Conservation (phyloP, 495 filamentous ascomycete species). For the Xylaria nigripes region DNA sequence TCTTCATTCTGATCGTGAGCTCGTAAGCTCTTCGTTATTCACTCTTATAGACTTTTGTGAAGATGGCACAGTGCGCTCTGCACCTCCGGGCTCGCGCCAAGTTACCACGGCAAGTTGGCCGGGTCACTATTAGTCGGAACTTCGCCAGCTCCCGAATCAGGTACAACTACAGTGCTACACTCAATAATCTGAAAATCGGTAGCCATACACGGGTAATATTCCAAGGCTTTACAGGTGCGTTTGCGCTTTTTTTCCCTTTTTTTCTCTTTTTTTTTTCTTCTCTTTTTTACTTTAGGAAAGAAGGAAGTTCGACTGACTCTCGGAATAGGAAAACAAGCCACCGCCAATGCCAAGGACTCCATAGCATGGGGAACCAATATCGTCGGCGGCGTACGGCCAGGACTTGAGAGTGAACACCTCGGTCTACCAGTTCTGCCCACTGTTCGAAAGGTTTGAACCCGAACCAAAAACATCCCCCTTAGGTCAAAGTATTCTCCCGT, state of each 20-base stretch:
- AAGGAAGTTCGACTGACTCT: neutral
- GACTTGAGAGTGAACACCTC: conserved; percentile 68
- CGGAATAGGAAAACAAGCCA: conserved; percentile 47
- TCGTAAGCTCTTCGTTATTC: neutral
- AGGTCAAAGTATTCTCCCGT: neutral
- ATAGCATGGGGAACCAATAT: conserved; percentile 82
- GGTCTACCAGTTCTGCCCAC: conserved; percentile 70
- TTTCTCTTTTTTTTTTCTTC: neutral
- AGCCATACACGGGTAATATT: conserved; percentile 74
- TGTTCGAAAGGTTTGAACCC: conserved; percentile 50
- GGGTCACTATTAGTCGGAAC: neutral
- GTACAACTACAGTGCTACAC: conserved; percentile 49
- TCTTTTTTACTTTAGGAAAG: neutral
- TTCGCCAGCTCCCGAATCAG: conserved; percentile 2
- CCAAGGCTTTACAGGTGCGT: conserved; percentile 76
- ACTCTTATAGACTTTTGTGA: neutral
- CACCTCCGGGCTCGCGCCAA: neutral
- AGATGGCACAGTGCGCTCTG: neutral
- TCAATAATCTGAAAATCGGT: conserved; percentile 69
- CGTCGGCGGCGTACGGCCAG: conserved; percentile 77
- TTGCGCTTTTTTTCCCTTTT: neutral
- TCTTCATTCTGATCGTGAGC: neutral
- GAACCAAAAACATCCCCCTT: neutral
- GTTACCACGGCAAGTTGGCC: neutral
- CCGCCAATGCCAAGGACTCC: conserved; percentile 74